phyloP scores from a whole-genome alignment of 306 rosid species.

The Vigna radiata region DNA sequence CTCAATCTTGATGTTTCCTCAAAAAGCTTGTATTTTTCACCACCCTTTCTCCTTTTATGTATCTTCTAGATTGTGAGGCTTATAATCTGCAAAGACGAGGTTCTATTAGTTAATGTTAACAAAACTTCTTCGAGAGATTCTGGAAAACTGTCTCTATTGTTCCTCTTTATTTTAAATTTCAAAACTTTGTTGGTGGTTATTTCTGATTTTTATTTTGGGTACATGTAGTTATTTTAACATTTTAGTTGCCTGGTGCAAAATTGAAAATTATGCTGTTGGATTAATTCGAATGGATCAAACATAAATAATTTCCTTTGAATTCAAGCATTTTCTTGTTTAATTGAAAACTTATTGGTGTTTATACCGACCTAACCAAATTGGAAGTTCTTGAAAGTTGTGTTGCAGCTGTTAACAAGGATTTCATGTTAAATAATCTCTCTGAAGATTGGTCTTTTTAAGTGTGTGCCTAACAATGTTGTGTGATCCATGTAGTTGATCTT shows the following conservation, averaged over 20 bases:
- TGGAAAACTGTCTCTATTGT: too few relatives aligned
- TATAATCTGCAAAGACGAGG: too few relatives aligned
- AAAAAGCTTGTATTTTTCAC: too few relatives aligned
- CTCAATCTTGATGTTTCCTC: too few relatives aligned
- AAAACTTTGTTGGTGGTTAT: background rate
- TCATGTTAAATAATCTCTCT: background rate
- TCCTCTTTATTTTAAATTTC: background rate
- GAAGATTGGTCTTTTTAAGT: background rate
- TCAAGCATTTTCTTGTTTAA: background rate
- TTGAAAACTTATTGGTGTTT: background rate
- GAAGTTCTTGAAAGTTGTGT: slow-evolving; percentile 6
- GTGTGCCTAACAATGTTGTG: background rate
- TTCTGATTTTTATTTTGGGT: background rate
- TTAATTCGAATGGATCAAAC: background rate
- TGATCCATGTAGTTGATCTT: background rate
- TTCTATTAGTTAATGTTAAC: too few relatives aligned
- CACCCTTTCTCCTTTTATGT: too few relatives aligned
- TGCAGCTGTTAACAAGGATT: background rate
- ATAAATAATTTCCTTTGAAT: background rate
- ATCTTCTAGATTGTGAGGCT: too few relatives aligned
- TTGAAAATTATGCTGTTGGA: background rate
- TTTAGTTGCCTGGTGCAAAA: background rate
- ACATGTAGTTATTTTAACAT: background rate
- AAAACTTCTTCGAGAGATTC: too few relatives aligned
- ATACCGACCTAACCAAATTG: background rate